Evolutionary conservation across 768 basidiomycete genomes (phyloP).

Genomic region (Termitomyces sp.): DNA sequence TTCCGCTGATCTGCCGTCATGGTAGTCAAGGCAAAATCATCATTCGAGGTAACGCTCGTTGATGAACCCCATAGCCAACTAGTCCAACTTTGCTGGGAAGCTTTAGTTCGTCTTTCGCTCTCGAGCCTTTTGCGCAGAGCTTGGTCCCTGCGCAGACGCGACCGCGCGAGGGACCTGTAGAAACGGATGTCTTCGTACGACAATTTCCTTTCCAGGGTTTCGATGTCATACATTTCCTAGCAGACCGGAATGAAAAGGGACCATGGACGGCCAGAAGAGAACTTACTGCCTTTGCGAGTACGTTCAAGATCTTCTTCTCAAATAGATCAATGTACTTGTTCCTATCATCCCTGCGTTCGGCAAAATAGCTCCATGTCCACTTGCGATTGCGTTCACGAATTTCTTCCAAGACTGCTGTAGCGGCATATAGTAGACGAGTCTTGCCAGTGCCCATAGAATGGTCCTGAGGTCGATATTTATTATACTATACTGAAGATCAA

Average conservation of each 20-base stretch:
- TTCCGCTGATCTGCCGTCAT: slow-evolving; percentile 91
- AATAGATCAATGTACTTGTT: slow-evolving; percentile 82
- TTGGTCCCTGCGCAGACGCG: slow-evolving; percentile 81
- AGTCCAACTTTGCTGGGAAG: slow-evolving; percentile 53
- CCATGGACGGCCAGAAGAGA: not conserved
- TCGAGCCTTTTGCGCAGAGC: slow-evolving; percentile 68
- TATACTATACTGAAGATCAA: slow-evolving; percentile 55
- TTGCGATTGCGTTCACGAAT: slow-evolving; percentile 78
- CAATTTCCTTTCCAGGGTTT: slow-evolving; percentile 75
- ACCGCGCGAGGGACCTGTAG: slow-evolving; percentile 92
- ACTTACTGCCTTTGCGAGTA: slow-evolving; percentile 54
- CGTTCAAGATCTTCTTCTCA: slow-evolving; percentile 63
- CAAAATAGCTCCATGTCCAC: slow-evolving; percentile 94
- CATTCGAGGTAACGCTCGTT: slow-evolving; percentile 28
- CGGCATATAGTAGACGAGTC: slow-evolving; percentile 76
- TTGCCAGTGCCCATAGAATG: slow-evolving; percentile 56
- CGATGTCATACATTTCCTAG: slow-evolving; percentile 53
- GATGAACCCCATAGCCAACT: slow-evolving; percentile 85
- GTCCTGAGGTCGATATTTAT: slow-evolving; percentile 70
- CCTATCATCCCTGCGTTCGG: slow-evolving; percentile 83
- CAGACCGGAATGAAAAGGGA: not conserved
- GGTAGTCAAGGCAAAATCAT: slow-evolving; percentile 55
- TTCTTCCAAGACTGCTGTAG: slow-evolving; percentile 72
- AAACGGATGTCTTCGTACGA: slow-evolving; percentile 95
- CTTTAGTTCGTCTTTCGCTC: slow-evolving; percentile 54